phyloP scores from a whole-genome alignment of 2,329 filamentous ascomycete genomes.

The Ilyonectria robusta region DNA sequence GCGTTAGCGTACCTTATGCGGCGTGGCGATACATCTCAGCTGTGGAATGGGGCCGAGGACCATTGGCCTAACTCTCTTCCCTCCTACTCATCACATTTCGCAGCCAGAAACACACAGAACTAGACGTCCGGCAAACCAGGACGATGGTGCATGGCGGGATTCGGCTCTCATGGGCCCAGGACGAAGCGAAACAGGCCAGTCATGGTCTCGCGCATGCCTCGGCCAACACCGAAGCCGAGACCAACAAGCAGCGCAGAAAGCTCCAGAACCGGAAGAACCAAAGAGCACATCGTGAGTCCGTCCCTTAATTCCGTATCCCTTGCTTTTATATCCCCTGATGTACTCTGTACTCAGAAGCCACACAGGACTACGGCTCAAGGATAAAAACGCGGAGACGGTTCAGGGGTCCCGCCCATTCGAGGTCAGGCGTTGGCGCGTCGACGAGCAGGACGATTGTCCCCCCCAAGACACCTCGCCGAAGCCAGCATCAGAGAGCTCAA shows the following conservation, averaged over 20 bases:
- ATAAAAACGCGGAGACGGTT: neutral
- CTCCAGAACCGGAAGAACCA: slow-evolving; percentile 2
- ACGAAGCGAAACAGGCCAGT: neutral
- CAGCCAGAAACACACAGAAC: neutral
- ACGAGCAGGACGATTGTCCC: neutral
- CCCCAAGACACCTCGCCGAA: neutral
- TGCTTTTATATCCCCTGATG: neutral
- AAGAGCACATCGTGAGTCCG: neutral
- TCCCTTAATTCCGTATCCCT: neutral
- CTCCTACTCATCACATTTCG: neutral
- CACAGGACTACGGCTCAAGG: neutral
- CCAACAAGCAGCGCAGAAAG: slow-evolving; percentile 4
- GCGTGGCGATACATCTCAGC: neutral
- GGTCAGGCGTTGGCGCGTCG: neutral
- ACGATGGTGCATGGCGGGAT: neutral
- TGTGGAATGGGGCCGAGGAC: neutral
- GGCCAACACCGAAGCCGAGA: neutral
- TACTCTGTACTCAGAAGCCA: neutral
- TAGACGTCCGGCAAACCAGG: neutral
- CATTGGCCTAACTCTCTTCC: neutral
- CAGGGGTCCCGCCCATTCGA: neutral
- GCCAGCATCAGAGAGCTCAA: neutral
- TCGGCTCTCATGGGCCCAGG: neutral
- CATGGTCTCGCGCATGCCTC: neutral
- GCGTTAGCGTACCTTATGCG: neutral